Conservation (phyloP, 176 grass and related monocot genomes). For the Pharus latifolius region DNA sequence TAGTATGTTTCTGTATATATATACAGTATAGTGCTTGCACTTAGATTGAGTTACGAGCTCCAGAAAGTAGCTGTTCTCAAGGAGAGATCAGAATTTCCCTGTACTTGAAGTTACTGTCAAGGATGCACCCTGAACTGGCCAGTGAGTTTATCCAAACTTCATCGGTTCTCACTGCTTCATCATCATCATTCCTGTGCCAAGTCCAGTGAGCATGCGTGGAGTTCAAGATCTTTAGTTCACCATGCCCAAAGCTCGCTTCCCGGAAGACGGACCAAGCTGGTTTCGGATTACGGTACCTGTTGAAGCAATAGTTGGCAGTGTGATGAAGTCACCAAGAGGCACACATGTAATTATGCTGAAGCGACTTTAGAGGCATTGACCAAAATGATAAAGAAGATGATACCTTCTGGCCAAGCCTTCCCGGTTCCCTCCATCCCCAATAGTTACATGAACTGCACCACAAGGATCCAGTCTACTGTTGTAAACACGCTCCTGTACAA, state of each 20-base stretch:
- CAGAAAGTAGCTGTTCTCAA: conserved; percentile 15
- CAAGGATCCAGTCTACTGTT: conserved; percentile 54
- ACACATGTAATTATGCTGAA: not conserved
- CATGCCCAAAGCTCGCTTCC: conserved; percentile 95
- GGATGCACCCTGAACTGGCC: conserved; percentile 38
- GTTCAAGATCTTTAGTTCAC: conserved; percentile 68
- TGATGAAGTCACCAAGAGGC: not conserved
- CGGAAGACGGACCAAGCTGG: conserved; percentile 91
- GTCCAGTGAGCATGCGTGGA: conserved; percentile 81
- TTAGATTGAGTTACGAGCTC: not conserved
- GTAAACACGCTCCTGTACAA: conserved; percentile 50
- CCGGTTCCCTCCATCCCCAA: conserved; percentile 88
- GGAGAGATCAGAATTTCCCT: conserved; percentile 71
- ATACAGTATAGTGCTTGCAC: conserved; percentile 9
- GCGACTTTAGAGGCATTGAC: not conserved
- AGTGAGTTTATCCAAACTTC: conserved; percentile 84
- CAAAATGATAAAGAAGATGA: not conserved
- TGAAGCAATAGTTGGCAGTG: not conserved
- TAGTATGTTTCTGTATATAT: not conserved
- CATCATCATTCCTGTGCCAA: conserved; percentile 91
- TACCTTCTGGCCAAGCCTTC: conserved; percentile 91
- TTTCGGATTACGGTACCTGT: conserved; percentile 68
- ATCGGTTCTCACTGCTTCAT: conserved; percentile 69
- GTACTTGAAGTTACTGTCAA: conserved; percentile 15
- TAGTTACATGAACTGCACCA: conserved; percentile 83